Conservation (phyloP, 225 moss, liverwort and hornwort genomes). For the Marchantia paleacea region DNA sequence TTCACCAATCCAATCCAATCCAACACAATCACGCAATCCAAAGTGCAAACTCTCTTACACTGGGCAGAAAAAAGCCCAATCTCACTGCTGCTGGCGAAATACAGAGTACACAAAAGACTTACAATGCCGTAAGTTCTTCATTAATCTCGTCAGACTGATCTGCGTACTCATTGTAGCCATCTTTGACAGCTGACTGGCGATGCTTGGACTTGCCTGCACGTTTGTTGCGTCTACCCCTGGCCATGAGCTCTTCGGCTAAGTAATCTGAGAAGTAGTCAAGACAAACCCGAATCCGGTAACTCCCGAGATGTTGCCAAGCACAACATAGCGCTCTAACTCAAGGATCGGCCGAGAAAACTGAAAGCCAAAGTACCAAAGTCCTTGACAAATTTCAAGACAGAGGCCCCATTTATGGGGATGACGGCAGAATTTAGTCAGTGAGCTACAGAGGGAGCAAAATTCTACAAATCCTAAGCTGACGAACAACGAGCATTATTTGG, state of each 20-base stretch:
- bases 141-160: constrained; percentile 30
- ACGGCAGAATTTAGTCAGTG: too few species aligned
- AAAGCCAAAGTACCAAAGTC: too few species aligned
- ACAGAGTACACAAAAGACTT: not conserved
- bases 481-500: too few species aligned
- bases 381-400: too few species aligned
- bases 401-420: too few species aligned
- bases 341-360: not conserved
- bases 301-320: not conserved
- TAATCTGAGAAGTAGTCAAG: not conserved
- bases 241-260: constrained; percentile 22
- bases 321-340: not conserved
- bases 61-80: not conserved
- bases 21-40: not conserved
- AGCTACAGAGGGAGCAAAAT: too few species aligned
- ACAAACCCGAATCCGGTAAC: not conserved
- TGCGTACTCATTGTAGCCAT: constrained; percentile 22
- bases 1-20: not conserved
- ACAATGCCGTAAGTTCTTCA: constrained; percentile 42
- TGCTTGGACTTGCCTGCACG: constrained; percentile 42
- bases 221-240: constrained; percentile 30
- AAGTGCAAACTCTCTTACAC: not conserved
- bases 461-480: too few species aligned
- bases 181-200: constrained; percentile 39
- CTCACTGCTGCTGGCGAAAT: not conserved